These are phyloP conservation scores for Secale cereale DNA, from an alignment of 176 grass and related monocot species.

Conservation along the genomic window DNA sequence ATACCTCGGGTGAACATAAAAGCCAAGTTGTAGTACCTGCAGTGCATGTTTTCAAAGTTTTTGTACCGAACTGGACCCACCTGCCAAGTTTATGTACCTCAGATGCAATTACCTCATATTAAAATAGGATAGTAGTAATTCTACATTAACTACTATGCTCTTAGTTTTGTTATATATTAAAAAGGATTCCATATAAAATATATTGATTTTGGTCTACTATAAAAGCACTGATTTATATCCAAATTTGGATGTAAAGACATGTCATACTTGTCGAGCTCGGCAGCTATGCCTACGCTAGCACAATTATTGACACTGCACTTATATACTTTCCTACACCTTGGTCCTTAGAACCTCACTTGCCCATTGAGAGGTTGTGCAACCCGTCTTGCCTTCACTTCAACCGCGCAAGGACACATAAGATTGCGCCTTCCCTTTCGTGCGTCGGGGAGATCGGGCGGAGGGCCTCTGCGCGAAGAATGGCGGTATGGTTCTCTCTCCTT, in stretches of 20 bases:
- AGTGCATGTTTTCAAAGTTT: too few relatives aligned
- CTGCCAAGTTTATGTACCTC: too few relatives aligned
- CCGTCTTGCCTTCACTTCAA: neutral
- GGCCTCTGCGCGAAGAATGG: neutral
- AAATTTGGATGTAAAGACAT: neutral
- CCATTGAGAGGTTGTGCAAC: neutral
- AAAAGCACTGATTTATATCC: neutral
- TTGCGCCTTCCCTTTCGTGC: neutral
- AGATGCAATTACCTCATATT: neutral
- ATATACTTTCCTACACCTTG: too few relatives aligned
- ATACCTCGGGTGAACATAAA: too few relatives aligned
- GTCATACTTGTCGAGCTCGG: neutral
- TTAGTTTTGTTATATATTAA: neutral
- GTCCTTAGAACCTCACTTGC: neutral
- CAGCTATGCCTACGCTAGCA: neutral
- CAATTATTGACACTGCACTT: too few relatives aligned
- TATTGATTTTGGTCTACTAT: neutral
- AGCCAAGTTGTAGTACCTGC: too few relatives aligned
- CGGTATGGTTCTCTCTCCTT: neutral
- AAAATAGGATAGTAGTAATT: neutral
- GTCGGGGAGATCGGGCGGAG: neutral
- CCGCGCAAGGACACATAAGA: neutral
- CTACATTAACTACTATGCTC: neutral
- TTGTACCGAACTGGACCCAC: too few relatives aligned
- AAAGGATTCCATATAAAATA: neutral